A percentile compares a stretch with the other conserved stretches of the same genome.
These are phyloP conservation scores for Gynandropsis gynandra DNA, from an alignment of 345 rosid genomes.

Conservation along the genomic window DNA sequence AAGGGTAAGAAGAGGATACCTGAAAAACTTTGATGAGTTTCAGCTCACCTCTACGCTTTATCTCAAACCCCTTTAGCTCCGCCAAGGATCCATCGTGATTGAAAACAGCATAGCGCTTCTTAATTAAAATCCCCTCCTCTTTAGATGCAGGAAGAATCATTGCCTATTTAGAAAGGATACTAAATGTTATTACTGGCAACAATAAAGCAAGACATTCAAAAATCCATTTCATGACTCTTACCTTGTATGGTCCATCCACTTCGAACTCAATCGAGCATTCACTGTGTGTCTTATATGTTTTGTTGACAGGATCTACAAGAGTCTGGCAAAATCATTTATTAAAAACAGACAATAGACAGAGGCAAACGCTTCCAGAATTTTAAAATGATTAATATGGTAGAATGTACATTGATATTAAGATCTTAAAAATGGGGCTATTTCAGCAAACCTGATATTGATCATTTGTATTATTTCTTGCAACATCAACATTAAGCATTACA, in stretches of 20 bases:
- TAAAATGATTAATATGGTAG: neutral
- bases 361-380: constrained; percentile 18
- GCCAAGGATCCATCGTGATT: constrained; percentile 98
- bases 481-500: constrained; percentile 96
- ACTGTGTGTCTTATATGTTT: constrained; percentile 68
- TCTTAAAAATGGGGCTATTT: constrained; percentile 5
- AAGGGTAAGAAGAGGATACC: constrained; percentile 37
- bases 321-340: constrained; percentile 41
- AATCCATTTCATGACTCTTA: constrained; percentile 27
- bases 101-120: constrained; percentile 97
- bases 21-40: constrained; percentile 97
- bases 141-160: constrained; percentile 99
- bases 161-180: constrained; percentile 45
- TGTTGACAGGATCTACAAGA: constrained; percentile 64
- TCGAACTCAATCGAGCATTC: constrained; percentile 99
- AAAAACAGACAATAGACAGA: constrained; percentile 18
- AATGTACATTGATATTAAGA: neutral
- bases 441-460: constrained; percentile 84
- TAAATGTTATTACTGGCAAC: constrained; percentile 16
- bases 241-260: constrained; percentile 99
- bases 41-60: constrained; percentile 98
- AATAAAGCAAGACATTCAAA: constrained; percentile 14
- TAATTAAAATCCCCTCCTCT: constrained; percentile 90
- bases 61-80: constrained; percentile 98
- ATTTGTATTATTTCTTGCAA: constrained; percentile 85